Evolutionary conservation across 176 grass and related monocot species (phyloP), one percentile per base, ranked within the genome.

Genomic region (Musa troglodytarum): DNA sequence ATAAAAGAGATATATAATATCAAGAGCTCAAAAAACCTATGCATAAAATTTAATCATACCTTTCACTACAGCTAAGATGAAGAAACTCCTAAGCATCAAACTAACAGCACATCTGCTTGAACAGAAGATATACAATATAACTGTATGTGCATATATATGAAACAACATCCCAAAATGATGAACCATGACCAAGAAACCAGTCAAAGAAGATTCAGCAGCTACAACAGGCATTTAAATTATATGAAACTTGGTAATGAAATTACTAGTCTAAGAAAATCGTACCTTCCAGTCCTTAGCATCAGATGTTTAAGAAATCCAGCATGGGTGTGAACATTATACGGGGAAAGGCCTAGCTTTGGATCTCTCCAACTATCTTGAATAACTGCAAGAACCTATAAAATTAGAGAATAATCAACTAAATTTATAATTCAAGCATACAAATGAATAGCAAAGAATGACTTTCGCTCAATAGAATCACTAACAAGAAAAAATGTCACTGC

Each of bases 281-380:
- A 99, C 95, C 95, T 88, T 94, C 95, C 88, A 3, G 86, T 85
- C 89, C 95, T 85, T 80, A 99, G 80, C 95, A 99, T 99, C 72
- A 99, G 84, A 81, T 94, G 88, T 77, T 84, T 92, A 54, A 94
- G 88, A 86, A 99, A 99, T 25, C 88, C 91, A 50, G 63, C 21
- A 54, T 94, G 91, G 49, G 77, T 99, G 76, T 84, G 88, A 22
- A 84, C 84, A 84, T 99, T 76, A 64, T 89, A 99, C 77, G 86
- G 88, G 0, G 80, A 91, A 24, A 94, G 86, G 65, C 76, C 81
- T 75, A 92, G 80, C 80, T 75, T 6, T 13, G 86, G 84, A 89
- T 94, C 82, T 79, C 54, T 89, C 95, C 95, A 99, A 56, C 54
- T 88, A 81, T 88, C 88, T 94, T 99, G 95, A 89, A 99, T 76